Evolutionary conservation across 1,284 basidiomycete species (phyloP).

Genomic region (Meripilus lineatus): DNA sequence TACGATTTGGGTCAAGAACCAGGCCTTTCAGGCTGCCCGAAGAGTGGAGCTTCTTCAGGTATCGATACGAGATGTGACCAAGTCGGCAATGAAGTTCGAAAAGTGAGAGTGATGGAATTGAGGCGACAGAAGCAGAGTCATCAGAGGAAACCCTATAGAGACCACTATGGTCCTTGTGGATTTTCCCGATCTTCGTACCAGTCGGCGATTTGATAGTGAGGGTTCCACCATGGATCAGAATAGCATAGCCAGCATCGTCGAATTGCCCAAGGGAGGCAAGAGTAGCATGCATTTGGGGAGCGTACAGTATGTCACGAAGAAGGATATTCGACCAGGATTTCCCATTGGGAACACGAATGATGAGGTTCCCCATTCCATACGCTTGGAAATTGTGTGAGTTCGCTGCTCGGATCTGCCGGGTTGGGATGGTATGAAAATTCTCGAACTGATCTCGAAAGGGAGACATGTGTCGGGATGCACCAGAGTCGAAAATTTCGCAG

Average conservation of each 20-base stretch:
- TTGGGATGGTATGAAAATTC: constrained; percentile 19
- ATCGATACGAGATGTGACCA: constrained; percentile 29
- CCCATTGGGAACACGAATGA: constrained; percentile 26
- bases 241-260: constrained; percentile 19
- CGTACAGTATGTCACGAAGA: constrained; percentile 29
- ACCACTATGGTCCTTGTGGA: constrained; percentile 10
- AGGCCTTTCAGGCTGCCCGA: too few species aligned
- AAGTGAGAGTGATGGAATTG: constrained; percentile 16
- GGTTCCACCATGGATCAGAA: constrained; percentile 17
- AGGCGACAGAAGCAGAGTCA: constrained; percentile 5
- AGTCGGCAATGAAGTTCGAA: constrained; percentile 27
- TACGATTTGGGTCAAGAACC: background rate
- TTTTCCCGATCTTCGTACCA: background rate
- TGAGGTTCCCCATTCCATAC: constrained; percentile 26
- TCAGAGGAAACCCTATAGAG: constrained; percentile 23
- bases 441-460: constrained; percentile 22
- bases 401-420: constrained; percentile 25
- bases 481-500: constrained; percentile 31
- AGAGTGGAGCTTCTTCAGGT: constrained; percentile 26
- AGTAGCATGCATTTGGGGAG: constrained; percentile 29
- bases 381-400: constrained; percentile 28
- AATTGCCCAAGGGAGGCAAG: constrained; percentile 29
- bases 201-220: constrained; percentile 18
- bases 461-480: constrained; percentile 32
- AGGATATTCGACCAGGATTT: constrained; percentile 17